Evolutionary conservation across 1,284 basidiomycete genomes (phyloP), one percentile per base, ranked within the genome.

Genomic region (Cutaneotrichosporon cyanovorans): DNA sequence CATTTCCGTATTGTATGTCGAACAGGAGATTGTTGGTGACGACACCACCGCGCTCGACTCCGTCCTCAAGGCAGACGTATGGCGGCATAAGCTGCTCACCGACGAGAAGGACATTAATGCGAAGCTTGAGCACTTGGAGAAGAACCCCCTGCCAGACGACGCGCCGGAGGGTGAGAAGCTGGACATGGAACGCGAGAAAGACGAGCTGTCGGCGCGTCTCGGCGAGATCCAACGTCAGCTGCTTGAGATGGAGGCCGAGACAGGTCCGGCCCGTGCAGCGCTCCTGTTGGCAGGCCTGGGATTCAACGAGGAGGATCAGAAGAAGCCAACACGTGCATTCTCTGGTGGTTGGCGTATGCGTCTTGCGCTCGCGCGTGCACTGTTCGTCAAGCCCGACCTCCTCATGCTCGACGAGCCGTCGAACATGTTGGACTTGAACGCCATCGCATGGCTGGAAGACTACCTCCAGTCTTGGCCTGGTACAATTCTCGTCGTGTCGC

Each of bases 301-400:
- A 12, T 97, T 97, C 73, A 80, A 80, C 54, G 86, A 93, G 62
- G 75, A 76, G 15, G 93, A 97, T 69, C 93, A 97, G 71, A 76
- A 80, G 52, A 77, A 78, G 58, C 81, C 81, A 23, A 93, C 89
- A 5, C 84, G 74, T 65, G 82, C 86, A 2, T 99, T 99, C 77
- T 95, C 89, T 69, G 93, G 95, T 77, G 93, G 95, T 75, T 99
- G 93, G 93, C 80, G 93, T 55, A 97, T 97, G 93, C 84, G 95
- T 71, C 92, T 98, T 51, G 87, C 95, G 14, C 83, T 98, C 41
- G 93, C 93, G 21, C 81, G 92, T 54, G 93, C 93, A 1, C 78
- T 98, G 42, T 97, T 98, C 63, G 95, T 97, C 56, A 96, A 97
- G 77, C 75, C 76, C 32, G 75, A 76, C 60, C 75, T 93, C 16